Evolutionary conservation across 192 early-diverging fungal genomes (phyloP), one percentile per base, ranked within the genome.

Genomic region (Backusella sp.): DNA sequence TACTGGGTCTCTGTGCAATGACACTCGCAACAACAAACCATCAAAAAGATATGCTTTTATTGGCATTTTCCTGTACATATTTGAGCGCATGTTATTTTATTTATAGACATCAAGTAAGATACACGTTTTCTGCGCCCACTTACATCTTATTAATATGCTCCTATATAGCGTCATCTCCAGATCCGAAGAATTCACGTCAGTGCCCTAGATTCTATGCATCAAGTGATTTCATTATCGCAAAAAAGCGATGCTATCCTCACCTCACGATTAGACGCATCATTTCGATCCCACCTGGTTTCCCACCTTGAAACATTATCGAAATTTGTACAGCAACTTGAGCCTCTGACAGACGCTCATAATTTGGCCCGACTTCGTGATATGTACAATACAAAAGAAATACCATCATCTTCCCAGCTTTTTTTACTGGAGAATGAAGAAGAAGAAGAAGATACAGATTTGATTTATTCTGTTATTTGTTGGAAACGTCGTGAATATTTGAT

Each of bases 401-500:
- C 56, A 69, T 71, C 26, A 17, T 44, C 42, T 17, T 39, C 37
- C 0, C 6, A 34, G 41, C 56, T 34, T 28, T n/a, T 49, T 49
- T 49, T 66, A 77, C 15, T 35, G 11, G 37, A 39, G 19, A 37
- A 32, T 2, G 12, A 15, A 14, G 34, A 49, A 8, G 35, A 41
- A 32, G 35, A 32, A 15, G 76, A 78, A n/a, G 35, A 71, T 12
- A 67, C 80, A 4, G 85, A 86, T 75, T 66, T 70, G 56, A 79
- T 80, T 9, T 73, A 80, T 75, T 82, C 81, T 34, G 62, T 67
- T 17, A 84, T 88, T 75, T 84, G 87, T 68, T 75, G 73, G 23
- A 82, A 80, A 32, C 81, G 88, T 9, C 80, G 87, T 17, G 86
- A 90, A 36, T 87, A 79, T 41, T 66, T 90, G 19, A 78, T 83